These are phyloP conservation scores for Rhynchospora tenuis DNA, from an alignment of 176 grass and related monocot species.

Conservation along the genomic window DNA sequence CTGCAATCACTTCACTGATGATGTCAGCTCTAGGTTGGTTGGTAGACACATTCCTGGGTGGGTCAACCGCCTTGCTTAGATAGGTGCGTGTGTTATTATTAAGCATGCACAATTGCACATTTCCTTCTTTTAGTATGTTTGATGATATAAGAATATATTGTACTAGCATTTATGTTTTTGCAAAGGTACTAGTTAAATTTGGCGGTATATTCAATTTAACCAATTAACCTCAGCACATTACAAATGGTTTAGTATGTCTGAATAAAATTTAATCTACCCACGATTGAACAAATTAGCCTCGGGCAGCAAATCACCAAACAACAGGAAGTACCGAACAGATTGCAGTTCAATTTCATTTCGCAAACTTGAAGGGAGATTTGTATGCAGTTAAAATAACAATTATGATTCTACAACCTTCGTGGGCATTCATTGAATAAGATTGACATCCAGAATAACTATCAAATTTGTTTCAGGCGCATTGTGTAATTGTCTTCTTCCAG, in stretches of 20 bases:
- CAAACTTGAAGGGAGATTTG: no score
- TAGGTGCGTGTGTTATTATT: conserved; percentile 47
- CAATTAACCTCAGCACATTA: neutral
- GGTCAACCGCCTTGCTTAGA: conserved; percentile 84
- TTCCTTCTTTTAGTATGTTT: neutral
- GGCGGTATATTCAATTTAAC: neutral
- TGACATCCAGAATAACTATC: neutral
- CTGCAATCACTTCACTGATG: conserved; percentile 94
- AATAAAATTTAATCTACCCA: neutral
- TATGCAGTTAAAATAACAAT: no score
- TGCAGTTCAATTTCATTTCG: no score
- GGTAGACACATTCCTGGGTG: conserved; percentile 73
- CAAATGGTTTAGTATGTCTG: neutral
- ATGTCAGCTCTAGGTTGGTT: conserved; percentile 66
- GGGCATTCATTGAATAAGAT: neutral
- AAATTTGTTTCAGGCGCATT: conserved; percentile 49
- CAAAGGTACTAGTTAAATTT: neutral
- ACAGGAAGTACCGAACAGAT: neutral
- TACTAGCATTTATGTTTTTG: neutral
- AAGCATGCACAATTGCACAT: neutral
- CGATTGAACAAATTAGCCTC: neutral
- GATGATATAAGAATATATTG: neutral
- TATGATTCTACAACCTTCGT: neutral
- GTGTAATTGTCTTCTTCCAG: conserved; percentile 96
- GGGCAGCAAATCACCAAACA: neutral